Base-by-base conservation (phyloP, 352 stramenopile species). In the Phytophthora fragariaefolia region DNA sequence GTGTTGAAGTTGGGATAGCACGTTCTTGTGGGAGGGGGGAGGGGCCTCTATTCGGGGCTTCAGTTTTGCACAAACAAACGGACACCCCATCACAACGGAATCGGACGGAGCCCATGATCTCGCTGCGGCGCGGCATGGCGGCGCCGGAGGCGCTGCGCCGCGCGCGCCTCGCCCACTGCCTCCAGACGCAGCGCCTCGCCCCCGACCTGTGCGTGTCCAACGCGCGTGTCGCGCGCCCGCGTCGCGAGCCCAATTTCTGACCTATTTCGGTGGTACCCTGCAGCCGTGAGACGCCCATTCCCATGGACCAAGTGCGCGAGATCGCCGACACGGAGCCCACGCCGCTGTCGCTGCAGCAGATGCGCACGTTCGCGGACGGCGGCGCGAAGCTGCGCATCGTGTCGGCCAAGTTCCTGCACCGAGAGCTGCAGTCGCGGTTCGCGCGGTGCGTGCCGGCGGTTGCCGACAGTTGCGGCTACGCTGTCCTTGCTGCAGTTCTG, bases 341-440 rank as follows among this genome's bases (percentile, higher is more conserved):
- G 20, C 87, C 87, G 17, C 73, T 95, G 74, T 89, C 83, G 22
- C 73, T 95, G 52, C 87, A 82, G 58, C 87, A 95, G 57, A 95
- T 95, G 87, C 87, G 87, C 60, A 79, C 74, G 43, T 93, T 91
- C 40, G 76, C 87, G n/a, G 79, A 87, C 45, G 78, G 75, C 20
- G 79, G 71, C 13, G 73, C 76, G 50, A 89, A 92, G 34, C 66
- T 87, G 59, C 80, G 80, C 17, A 67, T 95, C 54, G 66, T 90
- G 30, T 83, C 81, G 4, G 77, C 82, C 28, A 81, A 71, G 26
- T 95, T 95, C 58, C 69, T 95, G 42, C 87, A 93, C 64, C 87
- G 87, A 36, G 87, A 95, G 69, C 82, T 95, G 22, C 83, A 90
- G 55, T 81, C 88, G 26, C 83, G 87, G 36, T 93, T 92, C 55